phyloP scores from a whole-genome alignment of 73 alveolate genomes.

The Paramecium sonneborni region DNA sequence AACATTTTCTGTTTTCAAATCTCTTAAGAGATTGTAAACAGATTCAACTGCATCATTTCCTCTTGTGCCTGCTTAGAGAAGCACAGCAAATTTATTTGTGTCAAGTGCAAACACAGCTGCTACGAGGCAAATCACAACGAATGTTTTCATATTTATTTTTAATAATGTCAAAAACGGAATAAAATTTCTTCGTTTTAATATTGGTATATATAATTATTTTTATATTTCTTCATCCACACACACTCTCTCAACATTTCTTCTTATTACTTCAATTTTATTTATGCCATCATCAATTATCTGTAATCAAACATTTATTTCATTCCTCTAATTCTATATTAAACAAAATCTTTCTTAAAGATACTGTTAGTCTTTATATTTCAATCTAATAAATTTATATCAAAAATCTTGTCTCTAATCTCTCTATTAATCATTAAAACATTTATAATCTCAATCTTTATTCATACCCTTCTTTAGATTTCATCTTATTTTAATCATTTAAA shows the following conservation, averaged over 20 bases:
- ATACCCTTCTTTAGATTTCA: too few species aligned
- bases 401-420: background rate
- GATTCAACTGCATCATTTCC: slow-evolving; percentile 59
- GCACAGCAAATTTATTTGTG: slow-evolving; percentile 59
- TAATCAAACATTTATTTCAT: background rate
- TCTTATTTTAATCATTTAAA: too few species aligned
- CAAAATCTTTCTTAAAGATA: background rate
- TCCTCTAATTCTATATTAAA: background rate
- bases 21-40: slow-evolving; percentile 51
- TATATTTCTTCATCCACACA: background rate
- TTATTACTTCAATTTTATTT: background rate
- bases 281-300: background rate
- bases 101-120: slow-evolving; percentile 54
- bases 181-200: background rate
- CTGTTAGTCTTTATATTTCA: too few species aligned
- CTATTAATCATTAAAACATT: too few species aligned
- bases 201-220: background rate
- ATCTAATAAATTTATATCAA: too few species aligned
- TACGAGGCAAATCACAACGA: slow-evolving; percentile 36
- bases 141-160: slow-evolving; percentile 39
- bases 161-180: slow-evolving; percentile 43
- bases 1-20: slow-evolving; percentile 53
- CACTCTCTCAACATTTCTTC: background rate
- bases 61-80: slow-evolving; percentile 44
- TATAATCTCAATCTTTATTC: too few species aligned